Evolutionary conservation across 352 stramenopile species (phyloP).

Genomic region (Globisporangium lucens): DNA sequence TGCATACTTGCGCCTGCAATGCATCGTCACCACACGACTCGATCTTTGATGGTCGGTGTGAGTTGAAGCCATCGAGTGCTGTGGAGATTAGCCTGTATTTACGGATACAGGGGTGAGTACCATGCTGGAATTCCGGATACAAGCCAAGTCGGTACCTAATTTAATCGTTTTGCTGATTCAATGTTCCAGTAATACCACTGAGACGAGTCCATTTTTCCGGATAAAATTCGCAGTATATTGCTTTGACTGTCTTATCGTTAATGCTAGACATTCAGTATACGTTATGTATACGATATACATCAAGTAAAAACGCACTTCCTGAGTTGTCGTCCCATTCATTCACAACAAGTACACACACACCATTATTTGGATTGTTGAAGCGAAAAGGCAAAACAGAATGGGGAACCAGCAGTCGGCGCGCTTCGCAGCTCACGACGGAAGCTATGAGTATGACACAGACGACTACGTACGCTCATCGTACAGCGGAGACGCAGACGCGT

Average conservation of each 20-base stretch:
- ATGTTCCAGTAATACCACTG: background rate
- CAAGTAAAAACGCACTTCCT: background rate
- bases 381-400: background rate
- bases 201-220: background rate
- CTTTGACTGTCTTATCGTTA: background rate
- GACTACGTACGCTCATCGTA: background rate
- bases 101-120: background rate
- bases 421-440: background rate
- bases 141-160: background rate
- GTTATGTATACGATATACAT: background rate
- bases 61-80: too few species aligned
- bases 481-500: background rate
- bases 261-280: background rate
- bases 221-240: background rate
- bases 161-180: background rate
- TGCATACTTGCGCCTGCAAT: background rate
- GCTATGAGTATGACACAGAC: background rate
- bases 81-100: background rate
- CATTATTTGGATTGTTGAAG: constrained; percentile 1
- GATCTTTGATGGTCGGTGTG: too few species aligned
- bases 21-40: too few species aligned
- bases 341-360: background rate
- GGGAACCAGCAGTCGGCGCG: constrained; percentile 12
- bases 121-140: background rate
- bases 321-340: background rate